phyloP scores from a whole-genome alignment of 176 grass and related monocot genomes.

The Canna indica region DNA sequence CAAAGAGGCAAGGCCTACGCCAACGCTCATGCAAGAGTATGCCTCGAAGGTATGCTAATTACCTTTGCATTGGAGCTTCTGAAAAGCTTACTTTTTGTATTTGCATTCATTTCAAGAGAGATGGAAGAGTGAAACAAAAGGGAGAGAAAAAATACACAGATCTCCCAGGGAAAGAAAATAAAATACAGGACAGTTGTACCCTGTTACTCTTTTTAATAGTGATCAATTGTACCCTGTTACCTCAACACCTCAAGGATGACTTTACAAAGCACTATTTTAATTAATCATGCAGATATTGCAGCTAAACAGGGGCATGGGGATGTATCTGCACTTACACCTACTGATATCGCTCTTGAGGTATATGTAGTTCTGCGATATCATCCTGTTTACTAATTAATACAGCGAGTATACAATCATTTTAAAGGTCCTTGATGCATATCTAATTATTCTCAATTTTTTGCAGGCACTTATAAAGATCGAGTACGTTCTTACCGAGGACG shows the following conservation, averaged over 20 bases:
- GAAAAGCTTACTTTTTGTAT: too few species aligned
- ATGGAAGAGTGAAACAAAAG: too few species aligned
- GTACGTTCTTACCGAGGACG: not conserved
- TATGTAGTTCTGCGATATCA: not conserved
- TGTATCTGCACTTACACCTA: slow-evolving; percentile 21
- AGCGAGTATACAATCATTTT: too few species aligned
- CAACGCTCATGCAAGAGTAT: slow-evolving; percentile 20
- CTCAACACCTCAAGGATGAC: not conserved
- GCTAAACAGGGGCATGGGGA: slow-evolving; percentile 13
- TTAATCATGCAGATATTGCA: slow-evolving; percentile 12
- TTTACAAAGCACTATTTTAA: not conserved
- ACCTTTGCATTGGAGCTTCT: too few species aligned
- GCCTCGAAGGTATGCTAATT: slow-evolving; percentile 14
- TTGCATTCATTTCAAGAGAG: too few species aligned
- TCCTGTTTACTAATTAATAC: too few species aligned
- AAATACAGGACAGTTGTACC: too few species aligned
- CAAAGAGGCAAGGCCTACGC: slow-evolving; percentile 22
- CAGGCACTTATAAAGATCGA: slow-evolving; percentile 23
- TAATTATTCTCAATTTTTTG: not conserved
- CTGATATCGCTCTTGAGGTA: slow-evolving; percentile 18
- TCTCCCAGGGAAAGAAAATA: too few species aligned
- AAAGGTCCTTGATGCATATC: too few species aligned
- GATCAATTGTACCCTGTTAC: too few species aligned
- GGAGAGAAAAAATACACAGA: too few species aligned
- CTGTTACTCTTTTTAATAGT: too few species aligned